These are phyloP conservation scores for Fusarium brevicatenulatum DNA, from an alignment of 2,329 filamentous ascomycete species.

Conservation along the genomic window DNA sequence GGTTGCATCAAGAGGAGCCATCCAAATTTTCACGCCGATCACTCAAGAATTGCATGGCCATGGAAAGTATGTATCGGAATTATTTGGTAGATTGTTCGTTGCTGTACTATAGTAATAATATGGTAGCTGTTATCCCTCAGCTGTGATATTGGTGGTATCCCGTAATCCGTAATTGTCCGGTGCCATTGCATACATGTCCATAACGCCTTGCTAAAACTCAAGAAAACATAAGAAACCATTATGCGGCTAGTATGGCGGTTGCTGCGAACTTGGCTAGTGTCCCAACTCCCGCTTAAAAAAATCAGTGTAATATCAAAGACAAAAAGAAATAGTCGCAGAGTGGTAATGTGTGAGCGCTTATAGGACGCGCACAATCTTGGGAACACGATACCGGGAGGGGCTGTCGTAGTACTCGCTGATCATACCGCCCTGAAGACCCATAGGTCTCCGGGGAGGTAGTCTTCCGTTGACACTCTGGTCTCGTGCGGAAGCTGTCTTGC, in stretches of 20 bases:
- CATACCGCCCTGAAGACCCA: slow-evolving; percentile 31
- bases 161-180: slow-evolving; percentile 24
- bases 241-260: slow-evolving; percentile 26
- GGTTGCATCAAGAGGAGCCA: background rate
- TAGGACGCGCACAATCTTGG: slow-evolving; percentile 37
- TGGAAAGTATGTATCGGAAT: background rate
- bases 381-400: slow-evolving; percentile 36
- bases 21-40: slow-evolving; percentile 10
- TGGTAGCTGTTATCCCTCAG: slow-evolving; percentile 28
- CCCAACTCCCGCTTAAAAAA: slow-evolving; percentile 15
- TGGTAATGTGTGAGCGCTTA: slow-evolving; percentile 4
- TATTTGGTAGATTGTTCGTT: slow-evolving; percentile 20
- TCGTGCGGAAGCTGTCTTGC: slow-evolving; percentile 12
- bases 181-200: slow-evolving; percentile 18
- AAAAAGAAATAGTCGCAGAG: slow-evolving; percentile 17
- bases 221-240: slow-evolving; percentile 10
- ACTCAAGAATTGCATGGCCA: background rate
- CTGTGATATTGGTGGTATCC: slow-evolving; percentile 27
- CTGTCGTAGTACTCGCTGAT: slow-evolving; percentile 40
- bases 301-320: background rate
- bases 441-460: slow-evolving; percentile 13
- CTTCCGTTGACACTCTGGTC: slow-evolving; percentile 24
- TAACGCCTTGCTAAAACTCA: slow-evolving; percentile 36
- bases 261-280: slow-evolving; percentile 5
- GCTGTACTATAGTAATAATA: slow-evolving; percentile 27